These are phyloP conservation scores for Metschnikowia similis DNA, from an alignment of 805 yeast species.

Conservation along the genomic window DNA sequence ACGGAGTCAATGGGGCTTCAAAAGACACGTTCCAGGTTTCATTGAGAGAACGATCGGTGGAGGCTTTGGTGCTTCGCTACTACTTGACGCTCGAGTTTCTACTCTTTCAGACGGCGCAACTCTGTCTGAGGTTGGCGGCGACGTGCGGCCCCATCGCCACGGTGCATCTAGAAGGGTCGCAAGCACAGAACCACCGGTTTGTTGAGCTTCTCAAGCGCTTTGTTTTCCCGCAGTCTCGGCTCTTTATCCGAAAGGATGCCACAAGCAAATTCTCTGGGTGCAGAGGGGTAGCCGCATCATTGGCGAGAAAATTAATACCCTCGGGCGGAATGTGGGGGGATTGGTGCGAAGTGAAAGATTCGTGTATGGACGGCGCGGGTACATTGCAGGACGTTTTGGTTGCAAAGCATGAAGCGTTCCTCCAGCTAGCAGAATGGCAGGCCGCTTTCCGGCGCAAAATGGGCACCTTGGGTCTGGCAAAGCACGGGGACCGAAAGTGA, in stretches of 20 bases:
- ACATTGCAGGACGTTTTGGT: slow-evolving; percentile 1
- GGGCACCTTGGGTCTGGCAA: background rate
- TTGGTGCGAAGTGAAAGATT: background rate
- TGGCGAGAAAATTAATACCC: background rate
- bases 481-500: background rate
- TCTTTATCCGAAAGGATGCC: background rate
- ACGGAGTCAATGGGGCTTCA: slow-evolving; percentile 32
- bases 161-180: slow-evolving; percentile 50
- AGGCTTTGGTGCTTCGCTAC: slow-evolving; percentile 39
- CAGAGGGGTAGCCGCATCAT: slow-evolving; percentile 6
- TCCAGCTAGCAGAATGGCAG: slow-evolving; percentile 13
- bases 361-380: background rate
- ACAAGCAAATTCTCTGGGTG: slow-evolving; percentile 8
- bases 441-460: slow-evolving; percentile 6
- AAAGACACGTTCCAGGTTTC: slow-evolving; percentile 6
- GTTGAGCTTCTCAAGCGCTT: slow-evolving; percentile 6
- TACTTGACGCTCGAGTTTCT: slow-evolving; percentile 47
- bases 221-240: slow-evolving; percentile 5
- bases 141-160: slow-evolving; percentile 22
- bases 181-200: slow-evolving; percentile 38
- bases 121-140: slow-evolving; percentile 24
- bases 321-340: background rate
- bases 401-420: slow-evolving; percentile 7
- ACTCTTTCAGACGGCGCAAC: slow-evolving; percentile 45
- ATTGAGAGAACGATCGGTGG: slow-evolving; percentile 23